Evolutionary conservation across 73 alveolate species (phyloP).

Genomic region (Paramecium octaurelia): DNA sequence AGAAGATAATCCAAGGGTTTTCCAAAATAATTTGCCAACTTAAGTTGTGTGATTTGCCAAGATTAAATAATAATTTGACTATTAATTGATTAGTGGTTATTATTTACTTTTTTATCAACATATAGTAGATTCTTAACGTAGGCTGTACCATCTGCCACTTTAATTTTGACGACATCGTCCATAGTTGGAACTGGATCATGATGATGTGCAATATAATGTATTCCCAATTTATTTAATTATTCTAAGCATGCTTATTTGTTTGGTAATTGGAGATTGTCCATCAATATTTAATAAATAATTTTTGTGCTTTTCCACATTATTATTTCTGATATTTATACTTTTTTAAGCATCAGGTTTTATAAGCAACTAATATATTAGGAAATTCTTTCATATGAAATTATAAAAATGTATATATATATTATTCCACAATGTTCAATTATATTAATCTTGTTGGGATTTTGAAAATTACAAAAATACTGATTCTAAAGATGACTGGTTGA

Average conservation of each 20-base stretch:
- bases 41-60: constrained; percentile 88
- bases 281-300: not conserved
- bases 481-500: not conserved
- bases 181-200: not conserved
- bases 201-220: not conserved
- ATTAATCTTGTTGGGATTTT: not conserved
- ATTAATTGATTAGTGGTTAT: not conserved
- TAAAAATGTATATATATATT: not conserved
- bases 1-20: constrained; percentile 83
- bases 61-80: constrained; percentile 75
- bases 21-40: constrained; percentile 83
- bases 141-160: not conserved
- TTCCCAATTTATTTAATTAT: not conserved
- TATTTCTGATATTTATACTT: not conserved
- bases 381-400: not conserved
- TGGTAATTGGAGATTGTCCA: not conserved
- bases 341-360: not conserved
- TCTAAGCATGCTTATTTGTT: constrained; percentile 1
- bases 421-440: not conserved
- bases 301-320: not conserved
- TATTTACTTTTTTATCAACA: constrained; percentile 88
- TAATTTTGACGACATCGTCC: not conserved
- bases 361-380: not conserved
- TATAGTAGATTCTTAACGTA: constrained; percentile 88
- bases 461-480: not conserved